Evolutionary conservation across 176 grass and related monocot genomes (phyloP), one percentile per base, ranked within the genome.

Genomic region (Avena insularis): DNA sequence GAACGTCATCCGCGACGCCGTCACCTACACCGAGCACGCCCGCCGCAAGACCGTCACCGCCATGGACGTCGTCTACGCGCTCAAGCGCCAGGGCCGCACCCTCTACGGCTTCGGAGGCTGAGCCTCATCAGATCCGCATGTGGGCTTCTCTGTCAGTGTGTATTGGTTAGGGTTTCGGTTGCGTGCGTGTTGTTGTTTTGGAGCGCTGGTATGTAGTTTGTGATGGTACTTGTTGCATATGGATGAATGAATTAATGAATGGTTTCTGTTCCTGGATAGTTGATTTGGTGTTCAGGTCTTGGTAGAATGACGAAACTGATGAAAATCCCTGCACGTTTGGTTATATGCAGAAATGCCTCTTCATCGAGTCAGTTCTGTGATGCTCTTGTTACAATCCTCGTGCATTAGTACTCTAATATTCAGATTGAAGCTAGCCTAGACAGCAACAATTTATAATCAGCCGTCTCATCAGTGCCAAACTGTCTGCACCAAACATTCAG

Each of bases 71-170:
- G 93, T 98, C 71, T 98, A 95, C 20, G 91, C 93, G 40, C 95
- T 98, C 85, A 98, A 98, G 85, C 91, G 93, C 85, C 95, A 98
- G 89, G 93, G 93, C 6, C 91, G 95, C 71, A 98, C 95, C n/a
- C 84, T 98, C 80, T 98, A 98, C 38, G 93, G 95, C 2, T 98
- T 98, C 53, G 89, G 95, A 19, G 66, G 66, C 66, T 69, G 35
- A 69, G 15, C 66, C 2, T 43, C 14, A 8, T 5, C 6, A 11
- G 46, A 48, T 8, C 46, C 46, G 46, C 46, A 9, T 11, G 46
- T 48, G 46, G 46, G 46, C 8, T 48, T 48, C 46, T 48, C 46
- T 11, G 46, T 48, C 46, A 48, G 46, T 9, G 46, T 48, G 46
- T 2, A 1, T 48, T 1, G 10, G 9, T 67, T 67, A 64, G 21